Base-by-base conservation (phyloP, 352 stramenopile species). In the Pythium dissimile region DNA sequence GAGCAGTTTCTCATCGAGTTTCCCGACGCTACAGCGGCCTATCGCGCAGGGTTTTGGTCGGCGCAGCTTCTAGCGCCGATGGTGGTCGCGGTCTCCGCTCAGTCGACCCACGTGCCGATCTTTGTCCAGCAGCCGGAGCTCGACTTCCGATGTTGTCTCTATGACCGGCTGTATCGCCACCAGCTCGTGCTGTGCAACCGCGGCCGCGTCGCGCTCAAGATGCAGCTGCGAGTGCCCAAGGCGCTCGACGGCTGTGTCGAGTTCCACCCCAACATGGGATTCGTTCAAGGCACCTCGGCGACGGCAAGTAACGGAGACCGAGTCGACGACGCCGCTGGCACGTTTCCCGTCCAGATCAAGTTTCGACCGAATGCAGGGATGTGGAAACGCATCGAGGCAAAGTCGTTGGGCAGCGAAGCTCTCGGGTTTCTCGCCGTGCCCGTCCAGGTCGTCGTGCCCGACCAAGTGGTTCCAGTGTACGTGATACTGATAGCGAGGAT, bases 221-320 rank as follows among this genome's bases (percentile, higher is more conserved):
- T 91, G 20, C 72, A 90, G 26, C 55, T 95, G 1, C 78, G 80
- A 28, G 71, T 91, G 1, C 88, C 90, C 1, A 83, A 85, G 41
- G 46, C 62, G 5, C 69, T 97, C 1, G 55, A 66, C 15, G 67
- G 74, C 1, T 81, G 63, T 37, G 41, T 97, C 11, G 86, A 95
- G 50, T 94, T 97, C 45, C 64, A 81, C 15, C 92, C 92, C 1
- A 75, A 73, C 47, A 92, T 95, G 56, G 86, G 87, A 3, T 97
- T 89, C 58, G 79, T 96, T 0, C 90, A 98, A 37, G 56, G 30
- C 6, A 58, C 49, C 12, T 39, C 50, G 18, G 11, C 16, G 7
- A 38, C 39, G 26, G n/a, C 2, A 23, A 32, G 13, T 10, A 39
- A 18, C 2, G 18, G 32, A 5, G 34, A 56, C 52, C 4, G 1